Base-by-base conservation (phyloP, 805 yeast species). In the Zygoascus flipseniorum region DNA sequence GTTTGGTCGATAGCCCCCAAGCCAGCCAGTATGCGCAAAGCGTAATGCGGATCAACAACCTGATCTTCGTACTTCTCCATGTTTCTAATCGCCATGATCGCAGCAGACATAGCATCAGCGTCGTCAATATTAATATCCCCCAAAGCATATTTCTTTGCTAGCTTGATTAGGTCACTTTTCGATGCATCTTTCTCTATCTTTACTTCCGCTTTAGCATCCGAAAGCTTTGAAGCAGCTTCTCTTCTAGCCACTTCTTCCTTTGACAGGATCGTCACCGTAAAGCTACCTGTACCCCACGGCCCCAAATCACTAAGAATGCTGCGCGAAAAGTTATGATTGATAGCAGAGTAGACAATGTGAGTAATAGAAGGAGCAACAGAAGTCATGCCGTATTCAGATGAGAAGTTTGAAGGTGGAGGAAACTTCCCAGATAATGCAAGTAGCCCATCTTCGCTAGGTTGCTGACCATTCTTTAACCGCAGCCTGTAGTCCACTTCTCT, bases 61-160 rank as follows among this genome's bases (percentile, higher is more conserved):
- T 42, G 28, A 14, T 13, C n/a, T 13, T 46, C 37, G 35, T 23
- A 45, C 18, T 19, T 18, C 8, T 43, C 43, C 45, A 50, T 14
- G 18, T 45, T 31, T 31, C 58, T 44, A 16, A 60, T 23, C 13
- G 50, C 20, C 3, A 53, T 19, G 16, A 55, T 43, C n/a, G 55
- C 58, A 8, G 52, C 50, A 8, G 63, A 58, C 16, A 47, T 47
- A 5, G 59, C 46, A 13, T 45, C 53, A 13, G 35, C 42, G 28
- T 61, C 61, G 31, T 46, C 47, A 11, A 42, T 44, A 19, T 54
- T 54, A 39, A 60, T 32, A 31, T 61, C 64, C 1, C 58, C 54
- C 1, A 60, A 51, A 8, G 63, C 59, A 46, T 49, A 61, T 8
- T 62, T 47, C 42, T 52, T 56, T 8, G 55, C 31, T 8, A 60